Evolutionary conservation across 352 stramenopile species (phyloP).

Genomic region (Saprolegnia parasitica): DNA sequence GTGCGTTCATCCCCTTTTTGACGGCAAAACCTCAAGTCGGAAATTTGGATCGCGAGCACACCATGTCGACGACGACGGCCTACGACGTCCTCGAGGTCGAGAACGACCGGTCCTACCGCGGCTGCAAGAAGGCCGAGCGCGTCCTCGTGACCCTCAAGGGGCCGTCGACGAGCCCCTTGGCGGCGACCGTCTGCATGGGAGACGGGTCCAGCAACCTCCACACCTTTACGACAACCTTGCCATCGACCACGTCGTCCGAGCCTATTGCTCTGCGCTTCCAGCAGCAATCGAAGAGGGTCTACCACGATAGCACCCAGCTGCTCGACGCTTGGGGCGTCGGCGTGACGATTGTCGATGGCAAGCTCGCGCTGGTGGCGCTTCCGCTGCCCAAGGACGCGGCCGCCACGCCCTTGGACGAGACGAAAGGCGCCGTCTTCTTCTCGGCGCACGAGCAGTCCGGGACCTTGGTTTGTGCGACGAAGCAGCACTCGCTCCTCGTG

Average conservation of each 20-base stretch:
- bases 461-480: conserved; percentile 49
- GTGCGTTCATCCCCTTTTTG: background rate
- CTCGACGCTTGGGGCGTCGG: conserved; percentile 69
- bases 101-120: conserved; percentile 51
- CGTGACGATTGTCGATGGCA: conserved; percentile 50
- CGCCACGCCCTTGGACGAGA: conserved; percentile 50
- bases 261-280: conserved; percentile 43
- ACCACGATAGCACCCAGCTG: conserved; percentile 45
- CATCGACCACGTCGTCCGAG: conserved; percentile 19
- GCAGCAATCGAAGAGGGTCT: conserved; percentile 57
- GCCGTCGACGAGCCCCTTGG: conserved; percentile 29
- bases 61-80: conserved; percentile 10
- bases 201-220: conserved; percentile 55
- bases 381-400: conserved; percentile 50
- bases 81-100: conserved; percentile 50
- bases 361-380: conserved; percentile 55
- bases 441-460: conserved; percentile 52
- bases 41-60: conserved; percentile 7
- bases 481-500: conserved; percentile 58
- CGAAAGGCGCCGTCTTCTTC: conserved; percentile 52
- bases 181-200: conserved; percentile 54
- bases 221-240: conserved; percentile 39
- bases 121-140: conserved; percentile 21
- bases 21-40: conserved; percentile 14
- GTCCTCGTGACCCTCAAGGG: conserved; percentile 41